Evolutionary conservation across 495 filamentous ascomycete genomes (phyloP), one percentile per base, ranked within the genome.

Genomic region (Hypoxylon lenormandii): DNA sequence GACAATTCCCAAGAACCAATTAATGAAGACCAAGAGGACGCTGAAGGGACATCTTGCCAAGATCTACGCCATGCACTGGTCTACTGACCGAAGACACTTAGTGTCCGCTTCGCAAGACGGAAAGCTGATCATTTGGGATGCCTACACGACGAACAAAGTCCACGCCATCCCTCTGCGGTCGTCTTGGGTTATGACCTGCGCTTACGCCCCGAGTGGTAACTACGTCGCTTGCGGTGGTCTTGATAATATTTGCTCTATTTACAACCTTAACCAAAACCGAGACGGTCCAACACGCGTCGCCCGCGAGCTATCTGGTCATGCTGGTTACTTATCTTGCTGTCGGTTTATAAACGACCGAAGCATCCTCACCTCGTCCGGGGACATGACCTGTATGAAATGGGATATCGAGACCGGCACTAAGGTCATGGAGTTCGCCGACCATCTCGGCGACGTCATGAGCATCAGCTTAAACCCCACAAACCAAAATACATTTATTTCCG

Each of bases 301-400:
- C 70, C 90, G 95, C 55, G 95, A 98, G 78, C 86, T 98, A 26
- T 98, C 96, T 22, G 96, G 95, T 30, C 95, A 98, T 78, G 96
- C 94, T 18, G 95, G 95, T 36, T 98, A 98, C 73, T 88, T 98
- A 38, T 97, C 93, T 28, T 98, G 95, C 91, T 98, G 95, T 73
- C 91, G 95, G 45, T 98, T 98, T 79, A 97, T 98, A 85, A 98
- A 97, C 78, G 95, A 98, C 83, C 90, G 94, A 71, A 91, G 92
- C 70, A 98, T 98, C 73, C 88, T 98, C 55, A 98, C 95, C 60
- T 98, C 95, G 12, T 98, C 95, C 12, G 95, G 95, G 51, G 95
- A 98, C 75, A 98, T 98, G 96, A 98, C 95, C 49, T 98, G 95
- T 83, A 97, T 98, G 91, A 90, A 98, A 72, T 98, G 95, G 95